Evolutionary conservation across 1,284 basidiomycete species (phyloP).

Genomic region (Coniferiporia weirii): DNA sequence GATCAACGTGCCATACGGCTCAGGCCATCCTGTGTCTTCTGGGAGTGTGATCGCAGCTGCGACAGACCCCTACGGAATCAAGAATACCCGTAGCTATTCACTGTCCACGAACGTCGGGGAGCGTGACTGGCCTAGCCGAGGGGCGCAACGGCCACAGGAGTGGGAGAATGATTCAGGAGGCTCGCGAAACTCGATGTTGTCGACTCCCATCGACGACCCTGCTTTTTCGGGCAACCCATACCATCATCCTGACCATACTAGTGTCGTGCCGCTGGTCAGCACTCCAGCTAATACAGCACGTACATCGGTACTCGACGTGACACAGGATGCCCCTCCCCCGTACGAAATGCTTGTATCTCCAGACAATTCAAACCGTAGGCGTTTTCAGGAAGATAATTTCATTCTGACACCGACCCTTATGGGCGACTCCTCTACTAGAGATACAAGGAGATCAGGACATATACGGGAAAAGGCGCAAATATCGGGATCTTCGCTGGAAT

Average conservation of each 20-base stretch:
- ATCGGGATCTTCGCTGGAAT: neutral
- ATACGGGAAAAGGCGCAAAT: conserved; percentile 1
- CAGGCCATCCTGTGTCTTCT: neutral
- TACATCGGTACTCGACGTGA: neutral
- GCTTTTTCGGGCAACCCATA: conserved; percentile 34
- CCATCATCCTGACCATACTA: conserved; percentile 30
- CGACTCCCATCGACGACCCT: conserved; percentile 26
- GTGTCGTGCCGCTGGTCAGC: conserved; percentile 14
- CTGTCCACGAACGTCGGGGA: neutral
- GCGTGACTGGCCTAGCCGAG: neutral
- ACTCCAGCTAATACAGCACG: neutral
- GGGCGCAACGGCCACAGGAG: neutral
- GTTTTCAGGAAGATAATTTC: neutral
- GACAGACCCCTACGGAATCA: neutral
- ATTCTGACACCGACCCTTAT: neutral
- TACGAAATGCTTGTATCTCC: neutral
- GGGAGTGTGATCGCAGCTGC: neutral
- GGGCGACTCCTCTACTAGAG: neutral
- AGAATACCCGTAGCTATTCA: neutral
- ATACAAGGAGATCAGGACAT: neutral
- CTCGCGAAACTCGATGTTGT: neutral
- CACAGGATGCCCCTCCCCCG: conserved; percentile 5
- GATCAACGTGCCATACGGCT: neutral
- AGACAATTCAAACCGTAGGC: neutral
- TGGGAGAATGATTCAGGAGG: neutral